Evolutionary conservation across 352 stramenopile species (phyloP).

Genomic region (Phytopythium aichiense): DNA sequence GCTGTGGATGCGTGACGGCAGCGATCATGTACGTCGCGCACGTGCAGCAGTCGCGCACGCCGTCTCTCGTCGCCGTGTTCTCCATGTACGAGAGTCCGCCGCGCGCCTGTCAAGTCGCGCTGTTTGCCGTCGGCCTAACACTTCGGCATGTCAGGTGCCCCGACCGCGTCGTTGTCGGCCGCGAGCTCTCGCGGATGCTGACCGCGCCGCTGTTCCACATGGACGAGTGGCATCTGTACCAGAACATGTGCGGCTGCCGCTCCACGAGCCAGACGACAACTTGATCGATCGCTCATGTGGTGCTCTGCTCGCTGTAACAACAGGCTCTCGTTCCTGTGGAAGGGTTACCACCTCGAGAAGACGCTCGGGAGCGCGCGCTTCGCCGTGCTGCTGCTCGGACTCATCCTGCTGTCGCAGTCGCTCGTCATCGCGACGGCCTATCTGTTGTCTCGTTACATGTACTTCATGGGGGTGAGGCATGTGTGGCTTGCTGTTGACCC

Average conservation of each 20-base stretch:
- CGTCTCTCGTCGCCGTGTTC: conserved; percentile 32
- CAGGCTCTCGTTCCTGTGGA: conserved; percentile 81
- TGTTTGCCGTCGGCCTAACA: not conserved
- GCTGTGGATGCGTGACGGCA: conserved; percentile 5
- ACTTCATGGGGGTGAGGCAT: conserved; percentile 13
- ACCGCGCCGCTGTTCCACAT: conserved; percentile 74
- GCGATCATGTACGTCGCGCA: conserved; percentile 54
- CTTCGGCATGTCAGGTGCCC: conserved; percentile 45
- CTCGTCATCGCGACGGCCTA: conserved; percentile 16
- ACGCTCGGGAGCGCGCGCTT: conserved; percentile 50
- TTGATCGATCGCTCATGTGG: not conserved
- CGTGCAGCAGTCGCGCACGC: conserved; percentile 39
- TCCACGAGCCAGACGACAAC: too few species aligned
- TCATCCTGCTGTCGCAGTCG: conserved; percentile 61
- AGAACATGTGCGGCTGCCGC: conserved; percentile 75
- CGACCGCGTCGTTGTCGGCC: conserved; percentile 38
- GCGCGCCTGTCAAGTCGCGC: not conserved
- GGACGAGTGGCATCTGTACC: conserved; percentile 85
- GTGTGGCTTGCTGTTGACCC: not conserved
- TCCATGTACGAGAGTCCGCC: conserved; percentile 33
- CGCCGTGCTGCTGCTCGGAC: conserved; percentile 31
- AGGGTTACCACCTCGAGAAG: conserved; percentile 75
- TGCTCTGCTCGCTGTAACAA: conserved; percentile 2
- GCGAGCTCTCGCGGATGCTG: conserved; percentile 45
- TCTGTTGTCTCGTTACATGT: conserved; percentile 9